These are phyloP conservation scores for Cicer cuneatum DNA, from an alignment of 306 rosid genomes.

Conservation along the genomic window DNA sequence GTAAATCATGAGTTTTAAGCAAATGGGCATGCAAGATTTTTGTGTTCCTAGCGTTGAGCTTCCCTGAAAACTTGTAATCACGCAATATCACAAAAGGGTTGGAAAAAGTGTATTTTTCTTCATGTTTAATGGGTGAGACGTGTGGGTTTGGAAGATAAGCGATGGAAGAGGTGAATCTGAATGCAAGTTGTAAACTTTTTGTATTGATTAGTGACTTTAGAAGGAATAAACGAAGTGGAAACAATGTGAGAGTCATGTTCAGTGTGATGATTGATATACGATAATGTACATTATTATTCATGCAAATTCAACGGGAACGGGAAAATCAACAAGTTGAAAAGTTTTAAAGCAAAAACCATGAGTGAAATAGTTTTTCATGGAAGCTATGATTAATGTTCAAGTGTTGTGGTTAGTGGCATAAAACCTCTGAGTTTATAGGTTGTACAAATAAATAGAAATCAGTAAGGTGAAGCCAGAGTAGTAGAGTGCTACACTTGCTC, in stretches of 20 bases:
- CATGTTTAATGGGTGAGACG: constrained; percentile 9
- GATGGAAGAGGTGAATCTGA: constrained; percentile 55
- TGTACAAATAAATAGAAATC: no score
- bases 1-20: constrained; percentile 50
- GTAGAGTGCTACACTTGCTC: no score
- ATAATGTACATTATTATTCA: background rate
- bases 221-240: constrained; percentile 8
- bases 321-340: no score
- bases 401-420: no score
- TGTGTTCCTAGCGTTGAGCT: constrained; percentile 36
- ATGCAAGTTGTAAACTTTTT: constrained; percentile 44
- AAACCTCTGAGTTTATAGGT: no score
- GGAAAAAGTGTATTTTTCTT: constrained; percentile 16
- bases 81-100: constrained; percentile 53
- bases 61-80: constrained; percentile 46
- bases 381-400: no score
- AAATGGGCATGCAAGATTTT: constrained; percentile 60
- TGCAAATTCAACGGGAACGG: background rate
- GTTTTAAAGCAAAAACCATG: no score
- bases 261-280: no score
- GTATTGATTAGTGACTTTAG: constrained; percentile 22
- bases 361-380: no score
- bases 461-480: no score
- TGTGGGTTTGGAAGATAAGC: constrained; percentile 35
- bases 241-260: background rate